These are phyloP conservation scores for Acanthamoeba sp. DNA, from an alignment of 208 protist species.

Conservation along the genomic window DNA sequence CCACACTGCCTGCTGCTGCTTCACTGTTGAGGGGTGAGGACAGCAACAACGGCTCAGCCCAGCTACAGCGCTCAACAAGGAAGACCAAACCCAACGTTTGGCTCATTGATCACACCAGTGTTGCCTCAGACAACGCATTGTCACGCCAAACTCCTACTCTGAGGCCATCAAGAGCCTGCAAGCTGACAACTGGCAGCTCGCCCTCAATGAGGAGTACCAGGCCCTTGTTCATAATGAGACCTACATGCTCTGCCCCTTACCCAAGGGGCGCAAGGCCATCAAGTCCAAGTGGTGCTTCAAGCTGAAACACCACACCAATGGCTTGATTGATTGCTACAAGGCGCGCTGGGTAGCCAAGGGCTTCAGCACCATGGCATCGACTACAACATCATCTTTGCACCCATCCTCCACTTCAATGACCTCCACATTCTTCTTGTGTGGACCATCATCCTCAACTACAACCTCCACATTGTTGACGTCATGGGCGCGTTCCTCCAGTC, in stretches of 20 bases:
- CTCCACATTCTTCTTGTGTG: not conserved
- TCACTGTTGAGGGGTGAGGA: not conserved
- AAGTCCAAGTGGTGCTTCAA: conserved; percentile 32
- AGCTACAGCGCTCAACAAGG: not conserved
- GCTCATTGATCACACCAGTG: not conserved
- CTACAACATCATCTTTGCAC: conserved; percentile 21
- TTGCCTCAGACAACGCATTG: not conserved
- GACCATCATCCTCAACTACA: not conserved
- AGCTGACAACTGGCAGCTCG: conserved; percentile 3
- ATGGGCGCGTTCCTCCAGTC: conserved; percentile 14
- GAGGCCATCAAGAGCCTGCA: conserved; percentile 14
- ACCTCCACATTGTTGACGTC: conserved; percentile 6
- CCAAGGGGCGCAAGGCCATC: not conserved
- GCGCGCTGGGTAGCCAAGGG: conserved; percentile 15
- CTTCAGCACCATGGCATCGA: conserved; percentile 6
- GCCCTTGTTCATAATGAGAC: not conserved
- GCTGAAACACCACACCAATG: not conserved
- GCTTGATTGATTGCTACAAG: conserved; percentile 24
- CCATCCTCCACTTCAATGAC: not conserved
- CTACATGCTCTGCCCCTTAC: not conserved
- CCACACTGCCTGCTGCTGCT: not conserved
- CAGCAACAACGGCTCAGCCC: conserved; percentile 4
- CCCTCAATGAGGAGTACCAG: not conserved
- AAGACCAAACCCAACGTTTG: not conserved
- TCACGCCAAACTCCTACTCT: conserved; percentile 13